phyloP scores from a whole-genome alignment of 1,139 yeast species.

The Kodamaea plutei region DNA sequence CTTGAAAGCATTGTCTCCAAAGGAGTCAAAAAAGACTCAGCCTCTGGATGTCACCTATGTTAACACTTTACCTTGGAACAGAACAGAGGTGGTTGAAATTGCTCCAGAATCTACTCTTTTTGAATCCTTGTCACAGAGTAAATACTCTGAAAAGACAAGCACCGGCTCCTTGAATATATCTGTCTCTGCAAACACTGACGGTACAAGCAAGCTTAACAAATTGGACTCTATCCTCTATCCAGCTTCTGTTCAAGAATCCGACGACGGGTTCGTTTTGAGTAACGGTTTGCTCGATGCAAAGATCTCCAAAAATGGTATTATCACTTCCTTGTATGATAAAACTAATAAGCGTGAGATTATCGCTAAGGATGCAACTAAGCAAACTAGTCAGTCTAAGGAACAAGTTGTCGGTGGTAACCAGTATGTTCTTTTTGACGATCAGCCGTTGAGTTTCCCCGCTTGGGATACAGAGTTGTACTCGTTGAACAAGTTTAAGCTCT shows the following conservation, averaged over 20 bases:
- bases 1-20: constrained; percentile 19
- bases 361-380: constrained; percentile 46
- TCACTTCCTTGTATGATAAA: constrained; percentile 64
- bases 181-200: constrained; percentile 13
- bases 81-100: constrained; percentile 50
- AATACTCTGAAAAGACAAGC: constrained; percentile 4
- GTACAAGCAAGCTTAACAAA: constrained; percentile 12
- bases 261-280: constrained; percentile 46
- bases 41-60: constrained; percentile 25
- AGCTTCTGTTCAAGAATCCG: constrained; percentile 39
- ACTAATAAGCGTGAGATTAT: constrained; percentile 62
- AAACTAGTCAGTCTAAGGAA: constrained; percentile 36
- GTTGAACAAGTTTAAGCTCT: constrained; percentile 59
- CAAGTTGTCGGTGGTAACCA: constrained; percentile 62
- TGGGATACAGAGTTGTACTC: constrained; percentile 97
- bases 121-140: not conserved
- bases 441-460: constrained; percentile 88
- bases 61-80: constrained; percentile 69
- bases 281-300: constrained; percentile 60
- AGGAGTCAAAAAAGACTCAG: not conserved
- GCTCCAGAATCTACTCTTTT: constrained; percentile 11
- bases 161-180: constrained; percentile 9
- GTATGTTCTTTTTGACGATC: constrained; percentile 77
- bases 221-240: constrained; percentile 37
- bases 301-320: constrained; percentile 57